Base-by-base conservation (phyloP, 176 grass and related monocot species). In the Musa schizocarpa region DNA sequence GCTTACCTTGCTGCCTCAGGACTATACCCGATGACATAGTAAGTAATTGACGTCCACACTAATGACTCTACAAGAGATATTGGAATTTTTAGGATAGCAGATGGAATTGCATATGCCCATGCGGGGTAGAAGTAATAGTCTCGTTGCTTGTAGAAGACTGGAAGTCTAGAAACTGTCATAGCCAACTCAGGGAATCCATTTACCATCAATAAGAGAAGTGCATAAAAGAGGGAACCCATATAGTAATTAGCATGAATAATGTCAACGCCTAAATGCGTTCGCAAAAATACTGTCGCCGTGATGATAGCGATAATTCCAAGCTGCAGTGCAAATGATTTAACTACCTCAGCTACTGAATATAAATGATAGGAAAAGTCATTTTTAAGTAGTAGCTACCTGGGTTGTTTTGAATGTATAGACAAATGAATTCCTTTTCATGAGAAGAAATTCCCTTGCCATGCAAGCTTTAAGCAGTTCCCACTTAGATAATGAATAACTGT, bases 91-190 rank as follows among this genome's bases (percentile, higher is more conserved):
- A 96, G 65, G 10, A 92, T 77, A 61, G 81, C 82, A 72, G 83
- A 65, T 67, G 93, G 87, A 71, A 96, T 81, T 75, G 89, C 69
- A 85, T 92, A 96, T 76, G 93, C 85, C 93, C 93, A 96, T 49
- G 87, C 81, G 19, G 93, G 93, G 78, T 90, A 96, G 79, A 96
- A 90, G 79, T 84, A 85, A 49, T 85, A 59, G 49, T 96, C 83
- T 73, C 89, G 86, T 73, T 96, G 93, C 73, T 86, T 92, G 79
- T 86, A 96, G 50, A 96, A 96, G 21, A 88, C 82, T 13, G 93
- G 89, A 2, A 90, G 79, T 85, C 89, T 83, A 8, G 67, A 75
- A 74, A 86, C 25, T 50, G 93, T 80, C 89, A 96, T 85, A 10
- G 87, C 65, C 24, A 96, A 21, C 50, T 96, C 93, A 48, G 93